Evolutionary conservation across 179 eudicot genomes (phyloP).

Genomic region (Heliamphora pulchella): DNA sequence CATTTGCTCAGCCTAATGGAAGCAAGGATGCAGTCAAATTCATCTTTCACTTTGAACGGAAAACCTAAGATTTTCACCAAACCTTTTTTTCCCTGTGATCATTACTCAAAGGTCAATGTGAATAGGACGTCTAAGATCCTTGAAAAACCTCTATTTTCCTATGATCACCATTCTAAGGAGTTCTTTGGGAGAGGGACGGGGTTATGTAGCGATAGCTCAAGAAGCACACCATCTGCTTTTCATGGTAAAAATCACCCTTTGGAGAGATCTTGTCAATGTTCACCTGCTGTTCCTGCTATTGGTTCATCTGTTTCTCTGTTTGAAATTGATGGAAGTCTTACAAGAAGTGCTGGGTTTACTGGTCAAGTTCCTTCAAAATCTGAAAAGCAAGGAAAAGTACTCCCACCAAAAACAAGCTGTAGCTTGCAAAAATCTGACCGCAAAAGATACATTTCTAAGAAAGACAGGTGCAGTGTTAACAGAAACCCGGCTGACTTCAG

Average conservation of each 20-base stretch:
- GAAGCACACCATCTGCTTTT: slow-evolving; percentile 10
- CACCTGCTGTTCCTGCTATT: slow-evolving; percentile 12
- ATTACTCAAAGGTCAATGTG: slow-evolving; percentile 22
- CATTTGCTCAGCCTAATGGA: slow-evolving; percentile 50
- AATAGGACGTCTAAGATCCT: slow-evolving; percentile 17
- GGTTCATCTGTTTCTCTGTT: slow-evolving; percentile 19
- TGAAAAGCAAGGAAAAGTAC: slow-evolving; percentile 15
- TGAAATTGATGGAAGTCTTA: slow-evolving; percentile 13
- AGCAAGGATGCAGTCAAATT: slow-evolving; percentile 26
- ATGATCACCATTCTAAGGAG: slow-evolving; percentile 15
- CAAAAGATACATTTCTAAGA: slow-evolving; percentile 3
- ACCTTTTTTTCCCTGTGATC: slow-evolving; percentile 28
- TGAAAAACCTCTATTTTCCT: slow-evolving; percentile 20
- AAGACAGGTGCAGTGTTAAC: slow-evolving; percentile 30
- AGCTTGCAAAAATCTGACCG: slow-evolving; percentile 8
- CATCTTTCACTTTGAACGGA: slow-evolving; percentile 20
- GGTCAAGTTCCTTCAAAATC: slow-evolving; percentile 17
- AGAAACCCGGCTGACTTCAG: slow-evolving; percentile 46
- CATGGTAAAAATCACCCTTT: slow-evolving; percentile 7
- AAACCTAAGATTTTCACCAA: slow-evolving; percentile 19
- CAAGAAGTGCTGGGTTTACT: slow-evolving; percentile 14
- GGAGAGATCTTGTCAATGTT: slow-evolving; percentile 12
- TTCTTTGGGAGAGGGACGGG: slow-evolving; percentile 15
- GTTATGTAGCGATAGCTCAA: slow-evolving; percentile 19
- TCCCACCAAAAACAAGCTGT: slow-evolving; percentile 5